Base-by-base conservation (phyloP, 2,329 filamentous ascomycete genomes). In the Scedosporium dehoogii region DNA sequence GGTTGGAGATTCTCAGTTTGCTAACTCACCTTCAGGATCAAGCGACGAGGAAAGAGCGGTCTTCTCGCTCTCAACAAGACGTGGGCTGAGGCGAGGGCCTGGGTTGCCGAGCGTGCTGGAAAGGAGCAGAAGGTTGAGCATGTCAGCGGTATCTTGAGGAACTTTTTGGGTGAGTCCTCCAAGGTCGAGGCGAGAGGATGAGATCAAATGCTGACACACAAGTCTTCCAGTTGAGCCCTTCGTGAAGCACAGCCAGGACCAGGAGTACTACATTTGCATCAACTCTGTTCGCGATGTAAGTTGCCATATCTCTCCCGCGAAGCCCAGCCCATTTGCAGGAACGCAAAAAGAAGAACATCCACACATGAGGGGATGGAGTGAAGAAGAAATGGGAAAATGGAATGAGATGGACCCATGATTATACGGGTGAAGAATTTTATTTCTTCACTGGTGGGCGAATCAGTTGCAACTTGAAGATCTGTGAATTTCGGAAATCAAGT, bases 201-300 rank as follows among this genome's bases (percentile, higher is more conserved):
- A 48, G n/a, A 14, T 21, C 33, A 16, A 48, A 27, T 56, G 48
- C 38, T 62, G 48, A 62, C 53, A 12, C 33, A 44, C 44, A 38
- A 21, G 44, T 23, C 12, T 42, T 25, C 16, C 46, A 62, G 64
- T 99, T 70, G 94, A 99, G 86, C 94, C 94, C 60, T 97, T 99
- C 74, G 92, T 97, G 66, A 94, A 93, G 72, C 94, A 99, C 79
- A 89, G 92, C 67, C 85, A 92, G 71, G 89, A 92, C 76, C 97
- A 93, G 67, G 94, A 99, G 80, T 97, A 97, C 83, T 99, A 99
- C 81, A 96, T 99, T 83, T 97, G 97, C 87, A 99, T 99, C 83
- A 94, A 97, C 86, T 97, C 94, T 67, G 92, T 96, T 73, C 90
- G 94, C 83, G 94, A 97, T 88, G 94, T 97, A 87, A 87, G 92